Evolutionary conservation across 106 monocot genomes (phyloP).

Genomic region (Phalaenopsis equestris): DNA sequence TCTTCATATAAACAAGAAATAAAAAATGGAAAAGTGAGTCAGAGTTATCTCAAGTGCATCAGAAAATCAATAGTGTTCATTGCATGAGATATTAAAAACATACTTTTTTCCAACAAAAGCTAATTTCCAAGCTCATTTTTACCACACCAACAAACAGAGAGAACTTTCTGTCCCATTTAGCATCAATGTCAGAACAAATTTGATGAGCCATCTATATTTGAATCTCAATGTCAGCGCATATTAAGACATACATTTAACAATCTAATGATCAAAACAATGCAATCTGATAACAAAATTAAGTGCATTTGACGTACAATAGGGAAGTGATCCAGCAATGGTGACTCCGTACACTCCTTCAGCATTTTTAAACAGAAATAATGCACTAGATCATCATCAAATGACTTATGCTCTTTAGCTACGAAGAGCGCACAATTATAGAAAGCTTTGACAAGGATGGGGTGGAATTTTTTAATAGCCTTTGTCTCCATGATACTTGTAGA

Average conservation of each 20-base stretch:
- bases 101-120: conserved; percentile 53
- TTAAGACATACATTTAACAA: neutral
- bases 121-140: conserved; percentile 21
- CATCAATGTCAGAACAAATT: conserved; percentile 37
- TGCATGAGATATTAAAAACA: neutral
- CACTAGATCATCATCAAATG: conserved; percentile 38
- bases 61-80: neutral
- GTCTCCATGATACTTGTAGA: conserved; percentile 38
- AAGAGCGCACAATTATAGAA: conserved; percentile 46
- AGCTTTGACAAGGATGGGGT: conserved; percentile 24
- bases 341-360: conserved; percentile 34
- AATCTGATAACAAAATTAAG: neutral
- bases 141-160: conserved; percentile 41
- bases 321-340: conserved; percentile 30
- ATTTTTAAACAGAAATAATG: conserved; percentile 32
- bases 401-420: conserved; percentile 17
- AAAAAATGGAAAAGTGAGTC: neutral
- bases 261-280: neutral
- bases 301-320: conserved; percentile 16
- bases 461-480: conserved; percentile 24
- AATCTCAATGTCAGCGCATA: neutral
- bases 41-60: neutral
- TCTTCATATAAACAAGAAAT: neutral
- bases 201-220: conserved; percentile 20
- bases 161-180: conserved; percentile 24